Conservation (phyloP, 2,329 filamentous ascomycete genomes). For the Periconia sp. region DNA sequence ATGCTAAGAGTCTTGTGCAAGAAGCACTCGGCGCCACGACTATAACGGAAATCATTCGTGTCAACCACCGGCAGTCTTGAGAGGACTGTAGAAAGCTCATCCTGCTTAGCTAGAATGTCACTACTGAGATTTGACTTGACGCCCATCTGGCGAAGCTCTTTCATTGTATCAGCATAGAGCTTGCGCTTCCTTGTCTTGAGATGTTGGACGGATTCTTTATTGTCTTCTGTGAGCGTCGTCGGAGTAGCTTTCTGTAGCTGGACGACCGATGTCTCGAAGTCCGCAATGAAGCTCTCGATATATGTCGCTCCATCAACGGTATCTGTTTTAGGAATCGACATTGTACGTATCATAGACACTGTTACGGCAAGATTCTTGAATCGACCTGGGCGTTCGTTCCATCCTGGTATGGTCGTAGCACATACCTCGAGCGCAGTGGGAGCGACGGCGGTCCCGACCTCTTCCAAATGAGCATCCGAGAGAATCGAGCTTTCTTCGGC, state of each 20-base stretch:
- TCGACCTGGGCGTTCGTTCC: conserved; percentile 61
- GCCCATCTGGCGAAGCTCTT: conserved; percentile 85
- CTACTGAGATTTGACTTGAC: conserved; percentile 81
- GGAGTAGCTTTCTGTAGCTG: conserved; percentile 87
- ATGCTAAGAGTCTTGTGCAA: conserved; percentile 82
- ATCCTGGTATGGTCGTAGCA: conserved; percentile 29
- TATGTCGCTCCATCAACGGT: conserved; percentile 64
- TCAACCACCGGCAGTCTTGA: conserved; percentile 53
- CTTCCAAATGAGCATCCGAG: conserved; percentile 15
- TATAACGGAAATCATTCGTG: neutral
- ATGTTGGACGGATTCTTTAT: conserved; percentile 82
- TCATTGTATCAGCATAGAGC: conserved; percentile 86
- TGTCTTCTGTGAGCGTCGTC: conserved; percentile 79
- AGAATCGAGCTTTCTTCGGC: conserved; percentile 29
- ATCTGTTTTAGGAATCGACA: conserved; percentile 61
- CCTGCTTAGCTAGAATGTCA: conserved; percentile 74
- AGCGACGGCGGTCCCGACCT: conserved; percentile 19
- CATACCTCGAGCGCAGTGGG: conserved; percentile 26
- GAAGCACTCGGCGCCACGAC: conserved; percentile 66
- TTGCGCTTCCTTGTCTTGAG: conserved; percentile 90
- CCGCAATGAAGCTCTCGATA: conserved; percentile 71
- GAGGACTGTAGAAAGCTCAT: conserved; percentile 72
- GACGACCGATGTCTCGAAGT: conserved; percentile 70
- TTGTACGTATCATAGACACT: conserved; percentile 73
- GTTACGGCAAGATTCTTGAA: conserved; percentile 75